A percentile compares a stretch with the other conserved stretches of the same genome.
These are phyloP conservation scores for Candida easanensis DNA, from an alignment of 805 yeast genomes.

Conservation along the genomic window DNA sequence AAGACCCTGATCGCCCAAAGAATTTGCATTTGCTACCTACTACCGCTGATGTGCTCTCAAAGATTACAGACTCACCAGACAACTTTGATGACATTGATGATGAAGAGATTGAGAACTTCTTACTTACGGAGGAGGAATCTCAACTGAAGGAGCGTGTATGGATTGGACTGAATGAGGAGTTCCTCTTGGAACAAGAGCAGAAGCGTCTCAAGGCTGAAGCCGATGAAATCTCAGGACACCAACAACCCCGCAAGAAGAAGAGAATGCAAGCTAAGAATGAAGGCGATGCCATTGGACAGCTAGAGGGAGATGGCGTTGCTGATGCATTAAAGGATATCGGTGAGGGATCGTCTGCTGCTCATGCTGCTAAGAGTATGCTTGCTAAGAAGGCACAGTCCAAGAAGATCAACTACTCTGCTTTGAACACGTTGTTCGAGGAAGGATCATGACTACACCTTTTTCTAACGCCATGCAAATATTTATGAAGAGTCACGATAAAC, in stretches of 20 bases:
- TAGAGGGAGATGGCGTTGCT: constrained; percentile 34
- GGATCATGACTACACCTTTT: not conserved
- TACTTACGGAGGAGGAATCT: constrained; percentile 69
- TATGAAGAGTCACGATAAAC: no score
- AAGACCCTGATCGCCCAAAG: constrained; percentile 46
- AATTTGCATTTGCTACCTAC: constrained; percentile 60
- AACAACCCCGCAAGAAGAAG: constrained; percentile 52
- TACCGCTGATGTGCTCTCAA: constrained; percentile 49
- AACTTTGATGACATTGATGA: constrained; percentile 78
- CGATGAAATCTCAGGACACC: constrained; percentile 81
- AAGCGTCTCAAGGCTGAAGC: constrained; percentile 83
- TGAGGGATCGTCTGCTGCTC: constrained; percentile 58
- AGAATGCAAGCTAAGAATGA: constrained; percentile 29
- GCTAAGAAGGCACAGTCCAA: constrained; percentile 75
- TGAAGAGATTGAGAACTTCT: constrained; percentile 62
- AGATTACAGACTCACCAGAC: constrained; percentile 58
- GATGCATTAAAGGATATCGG: constrained; percentile 44
- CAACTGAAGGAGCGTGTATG: constrained; percentile 78
- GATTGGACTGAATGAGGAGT: constrained; percentile 88
- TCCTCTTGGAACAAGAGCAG: constrained; percentile 77
- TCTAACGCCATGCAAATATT: not conserved
- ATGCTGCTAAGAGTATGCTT: constrained; percentile 74
- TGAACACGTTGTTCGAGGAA: constrained; percentile 48
- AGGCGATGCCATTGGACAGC: constrained; percentile 31
- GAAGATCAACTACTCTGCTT: constrained; percentile 86